These are phyloP conservation scores for Hirsutella minnesotensis DNA, from an alignment of 2,329 filamentous ascomycete genomes.

Conservation along the genomic window DNA sequence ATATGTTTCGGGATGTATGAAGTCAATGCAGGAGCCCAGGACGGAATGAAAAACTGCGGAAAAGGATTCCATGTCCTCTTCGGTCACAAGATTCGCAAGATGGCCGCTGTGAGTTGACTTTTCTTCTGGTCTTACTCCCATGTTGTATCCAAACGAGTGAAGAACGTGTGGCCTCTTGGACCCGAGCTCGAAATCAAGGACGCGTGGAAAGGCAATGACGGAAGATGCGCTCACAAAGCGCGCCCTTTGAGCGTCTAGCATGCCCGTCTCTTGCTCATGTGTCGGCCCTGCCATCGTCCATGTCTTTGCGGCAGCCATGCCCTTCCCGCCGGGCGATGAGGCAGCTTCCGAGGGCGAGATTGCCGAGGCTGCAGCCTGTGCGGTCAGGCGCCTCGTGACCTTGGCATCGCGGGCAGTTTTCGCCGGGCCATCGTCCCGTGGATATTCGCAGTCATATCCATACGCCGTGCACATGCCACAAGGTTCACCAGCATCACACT, in stretches of 20 bases:
- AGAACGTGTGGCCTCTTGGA: conserved; percentile 9
- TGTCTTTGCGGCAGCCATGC: too few relatives aligned
- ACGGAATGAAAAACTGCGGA: conserved; percentile 9
- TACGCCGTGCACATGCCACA: conserved; percentile 12
- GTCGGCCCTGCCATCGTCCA: too few relatives aligned
- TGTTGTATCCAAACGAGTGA: conserved; percentile 11
- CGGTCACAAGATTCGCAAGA: conserved; percentile 9
- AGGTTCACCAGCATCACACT: conserved; percentile 11
- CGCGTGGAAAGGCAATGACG: conserved; percentile 11
- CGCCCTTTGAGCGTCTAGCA: conserved; percentile 10
- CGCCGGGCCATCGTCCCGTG: not conserved
- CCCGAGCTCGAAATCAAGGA: conserved; percentile 8
- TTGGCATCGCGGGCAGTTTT: too few relatives aligned
- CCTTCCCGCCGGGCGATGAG: too few relatives aligned
- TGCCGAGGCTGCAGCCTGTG: too few relatives aligned
- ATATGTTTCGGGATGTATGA: conserved; percentile 6
- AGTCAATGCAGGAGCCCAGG: not conserved
- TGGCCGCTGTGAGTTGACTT: conserved; percentile 3
- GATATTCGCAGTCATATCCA: conserved; percentile 11
- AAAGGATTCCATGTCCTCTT: conserved; percentile 8
- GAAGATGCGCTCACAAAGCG: conserved; percentile 10
- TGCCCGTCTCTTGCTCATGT: conserved; percentile 3
- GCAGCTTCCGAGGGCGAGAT: too few relatives aligned
- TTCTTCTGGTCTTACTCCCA: conserved; percentile 12
- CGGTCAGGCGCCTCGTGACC: too few relatives aligned